phyloP scores from a whole-genome alignment of 148 eudicot species.

The Cornus florida region DNA sequence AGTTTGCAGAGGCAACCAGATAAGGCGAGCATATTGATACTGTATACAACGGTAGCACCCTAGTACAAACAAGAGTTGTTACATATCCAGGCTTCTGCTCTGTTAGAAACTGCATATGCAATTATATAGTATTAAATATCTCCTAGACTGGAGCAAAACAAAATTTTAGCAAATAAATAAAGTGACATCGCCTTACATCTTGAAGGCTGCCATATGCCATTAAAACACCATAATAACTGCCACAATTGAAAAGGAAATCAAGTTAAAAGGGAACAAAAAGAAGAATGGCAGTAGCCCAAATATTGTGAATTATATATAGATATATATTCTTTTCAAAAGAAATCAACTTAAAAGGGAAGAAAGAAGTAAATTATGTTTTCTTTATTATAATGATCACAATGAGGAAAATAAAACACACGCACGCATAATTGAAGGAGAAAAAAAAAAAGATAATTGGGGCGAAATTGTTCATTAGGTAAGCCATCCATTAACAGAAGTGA shows the following conservation, averaged over 20 bases:
- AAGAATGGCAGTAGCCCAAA: neutral
- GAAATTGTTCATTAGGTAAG: neutral
- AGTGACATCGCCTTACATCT: slow-evolving; percentile 53
- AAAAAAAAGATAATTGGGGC: too few species aligned
- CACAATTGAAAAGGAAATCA: slow-evolving; percentile 19
- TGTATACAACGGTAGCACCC: slow-evolving; percentile 64
- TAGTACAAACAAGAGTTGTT: slow-evolving; percentile 41
- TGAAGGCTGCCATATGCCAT: slow-evolving; percentile 81
- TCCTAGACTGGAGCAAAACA: neutral
- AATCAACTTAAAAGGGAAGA: too few species aligned
- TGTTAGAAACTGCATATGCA: slow-evolving; percentile 50
- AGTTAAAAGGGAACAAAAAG: slow-evolving; percentile 11
- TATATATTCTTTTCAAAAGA: too few species aligned
- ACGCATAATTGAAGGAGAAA: too few species aligned
- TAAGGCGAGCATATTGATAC: slow-evolving; percentile 42
- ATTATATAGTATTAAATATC: slow-evolving; percentile 7
- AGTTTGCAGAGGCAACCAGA: slow-evolving; percentile 71
- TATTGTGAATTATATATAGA: neutral
- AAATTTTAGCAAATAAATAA: slow-evolving; percentile 7
- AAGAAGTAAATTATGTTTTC: neutral
- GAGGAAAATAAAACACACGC: neutral
- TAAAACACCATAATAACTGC: slow-evolving; percentile 71
- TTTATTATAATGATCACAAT: neutral
- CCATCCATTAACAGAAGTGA: neutral
- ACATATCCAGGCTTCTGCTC: slow-evolving; percentile 61